Evolutionary conservation across 2,329 filamentous ascomycete species (phyloP), one percentile per base, ranked within the genome.

Genomic region (Aspergillus cejpii): DNA sequence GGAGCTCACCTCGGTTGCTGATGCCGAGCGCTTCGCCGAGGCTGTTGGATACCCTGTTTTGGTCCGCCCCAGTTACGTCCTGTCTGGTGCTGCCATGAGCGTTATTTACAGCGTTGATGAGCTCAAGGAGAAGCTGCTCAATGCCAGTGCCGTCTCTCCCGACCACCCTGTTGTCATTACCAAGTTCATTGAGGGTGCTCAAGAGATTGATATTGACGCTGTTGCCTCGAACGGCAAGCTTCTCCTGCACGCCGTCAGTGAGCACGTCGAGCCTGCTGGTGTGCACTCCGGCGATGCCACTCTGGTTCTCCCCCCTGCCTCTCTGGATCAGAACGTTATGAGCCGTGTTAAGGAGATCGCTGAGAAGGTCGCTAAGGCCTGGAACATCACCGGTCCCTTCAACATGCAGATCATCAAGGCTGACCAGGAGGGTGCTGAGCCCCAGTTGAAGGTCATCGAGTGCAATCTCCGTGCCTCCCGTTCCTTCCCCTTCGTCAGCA

Each of bases 381-480:
- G 91, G 88, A 89, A 79, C 63, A 97, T 97, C 68, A 97, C 89
- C 15, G 92, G 92, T 44, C 92, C 92, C 47, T 98, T 97, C 81
- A 98, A 98, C 79, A 97, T 98, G 91, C 92, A 98, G 67, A 94
- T 98, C 71, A 97, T 98, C 79, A 94, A 94, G 75, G 88, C 86
- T 27, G 77, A 87, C 10, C 75, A 85, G 24, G 82, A 87, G 47
- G 85, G 85, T 46, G 84, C 83, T 44, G 79, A 84, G 62, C 80
- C 86, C 26, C 76, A 79, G 21, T 80, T 97, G 54, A 96, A 96
- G 77, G 91, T 97, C 61, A 97, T 97, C 52, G 91, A 97, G 73
- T 97, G 91, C 76, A 97, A 97, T 70, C 82, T 97, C 51, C 91
- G 91, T 67, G 92, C 91, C 45, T 97, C 91, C 48, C 89, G 91